Base-by-base conservation (phyloP, 2,329 filamentous ascomycete species). In the Mycosphaerella sp. region DNA sequence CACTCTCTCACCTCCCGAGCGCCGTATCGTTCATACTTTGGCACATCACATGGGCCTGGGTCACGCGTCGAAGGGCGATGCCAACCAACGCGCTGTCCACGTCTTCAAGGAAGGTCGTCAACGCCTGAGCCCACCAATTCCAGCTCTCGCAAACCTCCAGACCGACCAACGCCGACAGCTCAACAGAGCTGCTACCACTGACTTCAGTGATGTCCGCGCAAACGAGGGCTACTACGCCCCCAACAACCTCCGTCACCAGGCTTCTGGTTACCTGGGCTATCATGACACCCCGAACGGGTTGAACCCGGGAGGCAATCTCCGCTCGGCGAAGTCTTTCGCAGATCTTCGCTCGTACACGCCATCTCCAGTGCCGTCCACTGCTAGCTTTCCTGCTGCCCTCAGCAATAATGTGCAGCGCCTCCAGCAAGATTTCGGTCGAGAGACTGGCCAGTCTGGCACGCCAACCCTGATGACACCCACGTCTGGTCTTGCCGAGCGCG, bases 271-370 rank as follows among this genome's bases (percentile, higher is more conserved):
- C n/a, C 77, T 97, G 38, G 74, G 74, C 67, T 83, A 93, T 54
- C 84, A 91, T n/a, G 89, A 89, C 61, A 91, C 89, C 66, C 66
- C 74, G 43, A 73, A 74, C 60, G 79, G 79, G 47, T 77, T 84
- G 55, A 84, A 84, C 32, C 82, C 87, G 45, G 86, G 78, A 53
- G 81, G 89, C 68, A 92, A 92, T 66, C 81, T 98, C 36, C 86
- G 93, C 42, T 89, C 89, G 29, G 93, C 92, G 58, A 97, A 97
- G 77, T 97, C 92, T 48, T 96, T 96, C 69, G 93, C 92, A 36
- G 93, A 98, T 69, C 76, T 98, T 59, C 87, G 92, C 60, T 95
- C 91, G 1, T 95, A 95, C 73, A 96, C 91, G 12, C 92, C 92
- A 9, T 97, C 92, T 63, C 92, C 93, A 5, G 92, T 88, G 2